phyloP scores from a whole-genome alignment of 2,329 filamentous ascomycete species.

The Lasiodiplodia citricola region DNA sequence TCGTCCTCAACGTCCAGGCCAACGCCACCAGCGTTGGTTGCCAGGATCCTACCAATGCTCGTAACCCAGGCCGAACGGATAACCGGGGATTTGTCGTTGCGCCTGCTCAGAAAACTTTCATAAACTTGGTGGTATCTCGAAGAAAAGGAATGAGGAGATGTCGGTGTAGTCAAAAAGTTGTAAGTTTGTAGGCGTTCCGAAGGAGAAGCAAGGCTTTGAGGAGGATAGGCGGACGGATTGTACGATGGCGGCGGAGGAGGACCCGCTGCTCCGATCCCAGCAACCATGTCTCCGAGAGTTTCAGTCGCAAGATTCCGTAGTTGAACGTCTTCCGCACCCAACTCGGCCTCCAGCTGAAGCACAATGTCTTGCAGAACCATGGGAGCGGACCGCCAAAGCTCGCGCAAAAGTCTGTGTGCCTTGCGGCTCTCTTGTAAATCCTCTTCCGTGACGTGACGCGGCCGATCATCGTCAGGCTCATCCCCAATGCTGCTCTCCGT shows the following conservation, averaged over 20 bases:
- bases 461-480: conserved; percentile 51
- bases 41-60: conserved; percentile 80
- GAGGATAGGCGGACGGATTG: conserved; percentile 86
- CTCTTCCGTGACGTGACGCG: conserved; percentile 73
- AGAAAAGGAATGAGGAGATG: conserved; percentile 87
- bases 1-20: conserved; percentile 86
- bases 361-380: conserved; percentile 90
- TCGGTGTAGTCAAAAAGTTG: conserved; percentile 76
- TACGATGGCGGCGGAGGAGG: conserved; percentile 74
- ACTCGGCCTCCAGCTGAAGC: conserved; percentile 88
- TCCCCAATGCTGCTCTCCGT: conserved; percentile 41
- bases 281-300: conserved; percentile 92
- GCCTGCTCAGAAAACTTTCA: conserved; percentile 81
- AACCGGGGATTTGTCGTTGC: conserved; percentile 81
- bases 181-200: conserved; percentile 44
- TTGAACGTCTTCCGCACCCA: conserved; percentile 87
- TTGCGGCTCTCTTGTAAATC: conserved; percentile 88
- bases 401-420: conserved; percentile 85
- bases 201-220: conserved; percentile 59
- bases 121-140: conserved; percentile 81
- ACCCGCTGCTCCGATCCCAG: conserved; percentile 90
- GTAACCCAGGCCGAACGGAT: conserved; percentile 89
- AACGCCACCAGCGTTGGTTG: conserved; percentile 90
- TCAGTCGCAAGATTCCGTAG: conserved; percentile 88
- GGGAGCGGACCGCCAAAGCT: conserved; percentile 92